Conservation (phyloP, 1,284 basidiomycete species). For the Exobasidium rhododendri region DNA sequence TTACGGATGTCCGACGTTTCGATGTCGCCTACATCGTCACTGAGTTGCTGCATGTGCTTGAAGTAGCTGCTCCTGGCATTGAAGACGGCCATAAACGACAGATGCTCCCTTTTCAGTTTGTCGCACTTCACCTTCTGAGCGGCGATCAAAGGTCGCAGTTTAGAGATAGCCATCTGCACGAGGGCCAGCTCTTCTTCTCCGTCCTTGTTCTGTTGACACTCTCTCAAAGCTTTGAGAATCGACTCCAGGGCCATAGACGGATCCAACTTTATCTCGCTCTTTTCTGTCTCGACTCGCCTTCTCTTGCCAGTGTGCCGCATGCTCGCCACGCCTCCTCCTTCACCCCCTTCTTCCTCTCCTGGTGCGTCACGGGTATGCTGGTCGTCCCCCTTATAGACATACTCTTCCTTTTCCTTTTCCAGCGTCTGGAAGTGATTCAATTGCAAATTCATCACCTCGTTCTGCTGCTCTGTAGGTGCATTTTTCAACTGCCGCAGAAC, state of each 20-base stretch:
- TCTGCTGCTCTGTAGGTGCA: conserved; percentile 25
- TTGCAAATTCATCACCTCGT: conserved; percentile 34
- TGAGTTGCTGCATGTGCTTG: conserved; percentile 47
- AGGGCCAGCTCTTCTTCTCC: conserved; percentile 25
- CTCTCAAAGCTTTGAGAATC: conserved; percentile 25
- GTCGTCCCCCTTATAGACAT: conserved; percentile 14
- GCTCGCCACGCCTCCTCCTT: no score
- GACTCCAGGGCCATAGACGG: conserved; percentile 12
- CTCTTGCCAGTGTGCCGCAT: background rate
- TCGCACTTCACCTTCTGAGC: conserved; percentile 33
- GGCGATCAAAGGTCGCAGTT: conserved; percentile 23
- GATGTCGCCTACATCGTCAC: conserved; percentile 45
- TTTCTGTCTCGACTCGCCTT: background rate
- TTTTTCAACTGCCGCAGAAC: conserved; percentile 21
- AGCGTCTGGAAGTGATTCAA: conserved; percentile 39
- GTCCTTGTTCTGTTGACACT: conserved; percentile 19
- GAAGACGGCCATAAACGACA: conserved; percentile 29
- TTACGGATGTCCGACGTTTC: conserved; percentile 22
- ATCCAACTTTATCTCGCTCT: background rate
- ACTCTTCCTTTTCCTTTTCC: conserved; percentile 29
- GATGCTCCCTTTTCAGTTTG: conserved; percentile 25
- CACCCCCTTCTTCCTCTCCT: conserved; percentile 8
- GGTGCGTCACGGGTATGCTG: background rate
- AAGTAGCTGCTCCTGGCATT: conserved; percentile 45
- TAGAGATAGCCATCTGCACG: conserved; percentile 18